Percentiles rank a stretch among this genome's conserved stretches.
These are phyloP conservation scores for Macrolepiota albuminosa DNA, from an alignment of 768 basidiomycete genomes.

Conservation along the genomic window DNA sequence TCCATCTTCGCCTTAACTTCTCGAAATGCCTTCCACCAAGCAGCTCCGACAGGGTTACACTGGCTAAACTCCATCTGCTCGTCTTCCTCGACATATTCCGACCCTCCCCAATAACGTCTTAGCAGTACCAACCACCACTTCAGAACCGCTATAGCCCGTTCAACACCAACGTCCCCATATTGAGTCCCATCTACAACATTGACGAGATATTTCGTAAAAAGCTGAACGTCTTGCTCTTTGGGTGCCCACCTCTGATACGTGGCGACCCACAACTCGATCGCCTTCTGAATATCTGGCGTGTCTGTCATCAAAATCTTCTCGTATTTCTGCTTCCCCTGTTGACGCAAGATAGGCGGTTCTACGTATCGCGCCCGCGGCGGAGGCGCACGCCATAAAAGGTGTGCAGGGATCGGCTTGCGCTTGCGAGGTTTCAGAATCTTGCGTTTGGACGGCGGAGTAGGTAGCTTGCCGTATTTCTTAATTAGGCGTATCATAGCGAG, in stretches of 20 bases:
- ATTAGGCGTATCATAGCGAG: slow-evolving; percentile 54
- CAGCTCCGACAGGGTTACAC: slow-evolving; percentile 46
- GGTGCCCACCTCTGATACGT: slow-evolving; percentile 58
- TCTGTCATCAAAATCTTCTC: slow-evolving; percentile 58
- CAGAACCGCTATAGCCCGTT: slow-evolving; percentile 65
- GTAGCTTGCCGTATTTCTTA: slow-evolving; percentile 35
- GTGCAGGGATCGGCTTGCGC: slow-evolving; percentile 32
- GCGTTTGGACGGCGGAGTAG: slow-evolving; percentile 35
- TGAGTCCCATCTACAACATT: slow-evolving; percentile 54
- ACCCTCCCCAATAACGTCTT: slow-evolving; percentile 55
- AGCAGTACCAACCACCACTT: slow-evolving; percentile 81
- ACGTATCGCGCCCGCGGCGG: slow-evolving; percentile 52
- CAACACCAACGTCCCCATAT: slow-evolving; percentile 58
- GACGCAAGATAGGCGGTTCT: slow-evolving; percentile 48
- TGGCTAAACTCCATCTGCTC: slow-evolving; percentile 26
- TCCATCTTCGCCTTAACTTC: slow-evolving; percentile 68
- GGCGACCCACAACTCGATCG: slow-evolving; percentile 75
- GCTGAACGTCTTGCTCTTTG: slow-evolving; percentile 67
- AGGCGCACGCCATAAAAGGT: slow-evolving; percentile 42
- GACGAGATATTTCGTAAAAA: slow-evolving; percentile 68
- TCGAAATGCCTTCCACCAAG: slow-evolving; percentile 82
- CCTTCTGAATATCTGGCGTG: slow-evolving; percentile 64
- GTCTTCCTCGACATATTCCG: slow-evolving; percentile 41
- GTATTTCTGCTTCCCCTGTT: slow-evolving; percentile 49
- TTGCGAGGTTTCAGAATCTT: slow-evolving; percentile 54